Base-by-base conservation (phyloP, 495 filamentous ascomycete species). In the Niebla homalea region DNA sequence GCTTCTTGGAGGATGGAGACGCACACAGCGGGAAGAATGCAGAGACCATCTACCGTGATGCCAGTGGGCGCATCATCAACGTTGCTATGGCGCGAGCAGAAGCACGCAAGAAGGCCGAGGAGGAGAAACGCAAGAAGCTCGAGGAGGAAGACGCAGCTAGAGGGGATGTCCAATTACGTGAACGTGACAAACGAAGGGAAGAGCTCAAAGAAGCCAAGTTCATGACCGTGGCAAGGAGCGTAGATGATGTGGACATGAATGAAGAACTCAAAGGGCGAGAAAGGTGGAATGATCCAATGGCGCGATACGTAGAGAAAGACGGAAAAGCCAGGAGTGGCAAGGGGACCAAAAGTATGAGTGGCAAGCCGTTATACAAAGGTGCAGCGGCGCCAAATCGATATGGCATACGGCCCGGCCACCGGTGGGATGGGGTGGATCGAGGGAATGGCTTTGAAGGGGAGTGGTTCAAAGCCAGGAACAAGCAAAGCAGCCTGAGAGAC, bases 351-450 rank as follows among this genome's bases (percentile, higher is more conserved):
- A 76, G 75, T 64, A 60, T 61, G 21, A 78, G 75, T 11, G 82
- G 86, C 37, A 81, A 73, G 58, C 86, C 87, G 43, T 59, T 88
- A 19, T 99, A 96, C 64, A 69, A 79, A 53, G 92, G 90, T 0
- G 70, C 80, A 0, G 84, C 80, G 48, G 67, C 79, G 65, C 92
- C 92, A 53, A 99, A 99, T 78, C 75, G 92, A 49, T 97, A 95
- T 74, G 85, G 87, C 16, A 97, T 97, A 54, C 68, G 81, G 54
- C 92, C 92, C 2, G 93, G 92, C 7, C 83, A 94, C 70, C 68
- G 83, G 58, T 99, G 92, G 92, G 92, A 99, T 78, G 93, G 93
- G 14, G 93, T 98, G 37, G 93, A 98, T 76, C 72, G 92, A 56
- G 73, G 83, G 19, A 98, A 85, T 72, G 89, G 90, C 38, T 97